Percentiles rank a stretch among this genome's conserved stretches.
Conservation (phyloP, 2,329 filamentous ascomycete species). For the Mycogone perniciosa region DNA sequence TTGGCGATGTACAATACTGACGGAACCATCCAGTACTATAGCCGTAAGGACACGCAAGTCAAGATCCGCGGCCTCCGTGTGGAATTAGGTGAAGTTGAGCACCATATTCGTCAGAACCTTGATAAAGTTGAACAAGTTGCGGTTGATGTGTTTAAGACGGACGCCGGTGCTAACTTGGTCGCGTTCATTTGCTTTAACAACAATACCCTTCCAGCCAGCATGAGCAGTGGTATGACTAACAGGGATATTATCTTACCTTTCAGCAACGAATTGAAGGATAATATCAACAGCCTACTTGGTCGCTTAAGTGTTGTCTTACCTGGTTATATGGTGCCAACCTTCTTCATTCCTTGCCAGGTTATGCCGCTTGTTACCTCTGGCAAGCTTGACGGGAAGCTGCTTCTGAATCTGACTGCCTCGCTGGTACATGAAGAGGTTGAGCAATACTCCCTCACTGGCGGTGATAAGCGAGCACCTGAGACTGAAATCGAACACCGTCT, state of each 20-base stretch:
- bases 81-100: constrained; percentile 11
- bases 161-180: constrained; percentile 4
- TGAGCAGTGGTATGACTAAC: background rate
- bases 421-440: background rate
- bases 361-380: constrained; percentile 10
- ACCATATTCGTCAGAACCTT: constrained; percentile 2
- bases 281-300: background rate
- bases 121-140: constrained; percentile 4
- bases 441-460: constrained; percentile 1
- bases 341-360: constrained; percentile 6
- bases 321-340: constrained; percentile 7
- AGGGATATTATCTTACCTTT: constrained; percentile 1
- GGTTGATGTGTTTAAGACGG: constrained; percentile 8
- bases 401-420: background rate
- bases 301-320: constrained; percentile 1
- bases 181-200: constrained; percentile 9
- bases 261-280: background rate
- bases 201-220: constrained; percentile 3
- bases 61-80: constrained; percentile 11
- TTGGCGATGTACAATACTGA: constrained; percentile 5
- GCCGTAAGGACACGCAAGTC: constrained; percentile 11
- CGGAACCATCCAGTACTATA: constrained; percentile 8
- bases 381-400: constrained; percentile 8
- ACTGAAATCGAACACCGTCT: constrained; percentile 6
- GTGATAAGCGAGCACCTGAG: constrained; percentile 3